These are phyloP conservation scores for Tulasnella sp. DNA, from an alignment of 768 basidiomycete species.

Conservation along the genomic window DNA sequence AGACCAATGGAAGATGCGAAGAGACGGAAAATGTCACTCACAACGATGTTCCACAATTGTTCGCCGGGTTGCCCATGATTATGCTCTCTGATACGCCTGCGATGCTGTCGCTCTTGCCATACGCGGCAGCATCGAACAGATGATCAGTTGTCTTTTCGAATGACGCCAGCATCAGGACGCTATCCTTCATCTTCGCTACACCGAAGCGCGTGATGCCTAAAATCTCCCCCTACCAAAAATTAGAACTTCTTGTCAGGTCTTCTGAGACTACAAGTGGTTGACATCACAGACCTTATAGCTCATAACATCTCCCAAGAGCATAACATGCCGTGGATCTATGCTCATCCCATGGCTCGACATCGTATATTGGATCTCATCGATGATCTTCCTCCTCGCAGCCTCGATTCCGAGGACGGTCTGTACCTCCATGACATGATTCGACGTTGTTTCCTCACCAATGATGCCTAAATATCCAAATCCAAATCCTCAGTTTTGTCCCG, in stretches of 20 bases:
- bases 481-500: background rate
- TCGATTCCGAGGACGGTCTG: constrained; percentile 95
- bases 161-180: constrained; percentile 95
- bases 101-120: constrained; percentile 89
- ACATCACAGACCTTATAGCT: constrained; percentile 68
- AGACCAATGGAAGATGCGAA: too few relatives aligned
- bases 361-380: constrained; percentile 94
- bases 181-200: constrained; percentile 99
- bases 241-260: background rate
- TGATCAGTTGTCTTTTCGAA: constrained; percentile 99
- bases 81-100: constrained; percentile 98
- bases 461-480: constrained; percentile 61
- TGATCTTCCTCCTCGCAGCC: constrained; percentile 85
- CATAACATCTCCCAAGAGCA: constrained; percentile 98
- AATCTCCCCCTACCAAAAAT: constrained; percentile 67
- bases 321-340: constrained; percentile 96
- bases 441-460: constrained; percentile 81
- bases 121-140: constrained; percentile 93
- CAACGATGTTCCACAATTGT: constrained; percentile 92
- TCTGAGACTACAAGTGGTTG: background rate
- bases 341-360: constrained; percentile 98
- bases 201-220: constrained; percentile 98
- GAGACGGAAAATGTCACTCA: constrained; percentile 30
- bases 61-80: constrained; percentile 96
- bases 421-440: constrained; percentile 96